These are phyloP conservation scores for Sporothrix protearum DNA, from an alignment of 2,329 filamentous ascomycete genomes.

Conservation along the genomic window DNA sequence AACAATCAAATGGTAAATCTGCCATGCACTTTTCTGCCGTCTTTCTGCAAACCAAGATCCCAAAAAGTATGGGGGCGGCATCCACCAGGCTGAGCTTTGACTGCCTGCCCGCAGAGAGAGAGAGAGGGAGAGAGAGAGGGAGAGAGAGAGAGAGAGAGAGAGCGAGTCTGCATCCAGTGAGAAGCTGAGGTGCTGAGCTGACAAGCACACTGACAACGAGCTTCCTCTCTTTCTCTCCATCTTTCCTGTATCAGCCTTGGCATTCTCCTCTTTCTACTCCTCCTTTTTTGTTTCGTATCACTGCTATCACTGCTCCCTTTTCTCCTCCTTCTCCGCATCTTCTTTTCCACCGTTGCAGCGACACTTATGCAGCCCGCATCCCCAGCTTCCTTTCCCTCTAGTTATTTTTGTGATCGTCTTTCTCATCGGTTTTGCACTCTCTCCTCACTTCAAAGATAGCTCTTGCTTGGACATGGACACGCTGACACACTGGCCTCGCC, in stretches of 20 bases:
- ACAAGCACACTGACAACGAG: not conserved
- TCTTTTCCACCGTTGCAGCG: constrained; percentile 1
- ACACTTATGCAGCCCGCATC: constrained; percentile 9
- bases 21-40: not conserved
- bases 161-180: not conserved
- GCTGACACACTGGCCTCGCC: not conserved
- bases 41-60: not conserved
- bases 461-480: too few species aligned
- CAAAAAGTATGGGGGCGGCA: not conserved
- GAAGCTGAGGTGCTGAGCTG: too few species aligned
- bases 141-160: too few species aligned
- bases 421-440: not conserved
- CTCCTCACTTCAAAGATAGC: not conserved
- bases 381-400: not conserved
- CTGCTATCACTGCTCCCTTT: not conserved
- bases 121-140: too few species aligned
- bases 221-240: constrained; percentile 1
- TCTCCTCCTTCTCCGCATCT: constrained; percentile 14
- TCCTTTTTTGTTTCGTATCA: not conserved
- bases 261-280: not conserved
- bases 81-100: not conserved
- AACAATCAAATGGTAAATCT: not conserved
- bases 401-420: not conserved
- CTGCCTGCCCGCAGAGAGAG: not conserved
- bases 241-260: not conserved